Evolutionary conservation across 805 yeast genomes (phyloP).

Genomic region (Kregervanrija pseudodelftensis): DNA sequence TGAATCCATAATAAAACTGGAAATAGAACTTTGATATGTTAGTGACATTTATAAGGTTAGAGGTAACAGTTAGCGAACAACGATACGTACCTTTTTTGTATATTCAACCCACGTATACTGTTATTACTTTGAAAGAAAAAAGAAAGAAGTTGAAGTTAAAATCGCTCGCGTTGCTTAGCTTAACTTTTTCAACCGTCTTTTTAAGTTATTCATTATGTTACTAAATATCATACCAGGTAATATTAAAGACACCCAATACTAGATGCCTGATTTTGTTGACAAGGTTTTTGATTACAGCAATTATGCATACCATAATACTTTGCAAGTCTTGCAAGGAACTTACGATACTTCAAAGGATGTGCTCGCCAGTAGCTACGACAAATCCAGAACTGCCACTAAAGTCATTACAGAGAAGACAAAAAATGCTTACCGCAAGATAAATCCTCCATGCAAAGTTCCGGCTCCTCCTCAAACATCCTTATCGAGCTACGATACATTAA

Average conservation of each 20-base stretch:
- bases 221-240: no score
- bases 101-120: not conserved
- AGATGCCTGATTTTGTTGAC: constrained; percentile 18
- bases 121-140: not conserved
- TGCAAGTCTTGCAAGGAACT: not conserved
- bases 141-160: not conserved
- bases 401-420: not conserved
- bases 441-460: not conserved
- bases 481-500: not conserved
- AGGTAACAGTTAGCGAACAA: not conserved
- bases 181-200: not conserved
- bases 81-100: no score
- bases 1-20: constrained; percentile 1
- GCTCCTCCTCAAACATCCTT: constrained; percentile 3
- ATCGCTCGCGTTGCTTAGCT: not conserved
- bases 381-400: not conserved
- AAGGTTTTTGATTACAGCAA: constrained; percentile 10
- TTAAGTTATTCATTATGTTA: not conserved
- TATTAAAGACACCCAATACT: not conserved
- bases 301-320: not conserved
- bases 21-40: not conserved
- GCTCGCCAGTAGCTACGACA: no score
- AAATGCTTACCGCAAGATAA: not conserved
- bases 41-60: not conserved
- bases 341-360: not conserved